Conservation (phyloP, 352 stramenopile species). For the Phytopythium vexans region DNA sequence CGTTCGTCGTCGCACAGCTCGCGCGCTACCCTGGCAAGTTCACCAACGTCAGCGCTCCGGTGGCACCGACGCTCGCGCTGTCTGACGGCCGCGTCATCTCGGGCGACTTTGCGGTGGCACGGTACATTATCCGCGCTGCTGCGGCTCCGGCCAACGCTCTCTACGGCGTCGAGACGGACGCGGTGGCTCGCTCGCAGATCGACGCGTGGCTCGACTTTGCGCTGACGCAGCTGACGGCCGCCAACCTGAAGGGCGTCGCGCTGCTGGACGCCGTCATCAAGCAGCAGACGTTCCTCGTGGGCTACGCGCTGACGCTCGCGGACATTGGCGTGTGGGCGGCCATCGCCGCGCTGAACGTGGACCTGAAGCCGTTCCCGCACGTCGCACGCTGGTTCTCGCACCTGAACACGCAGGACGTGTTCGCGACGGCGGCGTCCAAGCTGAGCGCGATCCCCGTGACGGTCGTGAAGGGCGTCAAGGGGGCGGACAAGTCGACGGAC, state of each 20-base stretch:
- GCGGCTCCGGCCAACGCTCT: conserved; percentile 34
- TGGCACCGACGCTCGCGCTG: conserved; percentile 59
- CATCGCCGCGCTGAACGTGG: conserved; percentile 43
- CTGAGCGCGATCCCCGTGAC: conserved; percentile 46
- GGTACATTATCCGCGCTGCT: conserved; percentile 51
- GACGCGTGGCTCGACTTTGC: conserved; percentile 96
- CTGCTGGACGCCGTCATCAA: conserved; percentile 90
- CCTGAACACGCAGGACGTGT: conserved; percentile 52
- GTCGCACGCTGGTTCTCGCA: conserved; percentile 74
- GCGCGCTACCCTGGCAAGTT: conserved; percentile 49
- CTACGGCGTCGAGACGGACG: conserved; percentile 58
- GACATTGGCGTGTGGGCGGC: conserved; percentile 94
- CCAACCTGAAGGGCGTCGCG: conserved; percentile 45
- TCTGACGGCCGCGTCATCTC: conserved; percentile 55
- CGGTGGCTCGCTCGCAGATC: conserved; percentile 54
- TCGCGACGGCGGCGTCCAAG: conserved; percentile 40
- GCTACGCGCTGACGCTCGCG: conserved; percentile 91
- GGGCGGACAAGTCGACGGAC: conserved; percentile 14
- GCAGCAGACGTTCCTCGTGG: conserved; percentile 93
- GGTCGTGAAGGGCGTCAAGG: conserved; percentile 11
- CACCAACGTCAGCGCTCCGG: conserved; percentile 40
- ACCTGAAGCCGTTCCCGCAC: conserved; percentile 52
- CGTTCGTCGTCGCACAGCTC: conserved; percentile 64
- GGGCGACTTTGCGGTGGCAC: conserved; percentile 77
- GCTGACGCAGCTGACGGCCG: conserved; percentile 42